Evolutionary conservation across 306 rosid species (phyloP).

Genomic region (Oemleria cerasiformis): DNA sequence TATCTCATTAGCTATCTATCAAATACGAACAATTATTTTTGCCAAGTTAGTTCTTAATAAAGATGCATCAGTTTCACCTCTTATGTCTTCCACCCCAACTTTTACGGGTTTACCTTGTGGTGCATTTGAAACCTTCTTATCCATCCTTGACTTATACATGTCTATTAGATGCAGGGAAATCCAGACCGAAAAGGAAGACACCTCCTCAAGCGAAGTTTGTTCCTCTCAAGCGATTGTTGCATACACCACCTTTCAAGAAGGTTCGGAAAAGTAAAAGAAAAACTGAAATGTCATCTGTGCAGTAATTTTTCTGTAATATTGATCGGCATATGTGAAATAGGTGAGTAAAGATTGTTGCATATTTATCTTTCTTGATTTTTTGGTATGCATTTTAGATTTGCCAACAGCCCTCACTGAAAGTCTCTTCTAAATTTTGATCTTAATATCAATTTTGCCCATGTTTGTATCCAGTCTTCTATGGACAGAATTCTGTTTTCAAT

Average conservation of each 20-base stretch:
- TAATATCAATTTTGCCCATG: background rate
- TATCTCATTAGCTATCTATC: background rate
- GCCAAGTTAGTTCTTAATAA: background rate
- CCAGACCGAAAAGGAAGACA: slow-evolving; percentile 40
- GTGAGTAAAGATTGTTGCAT: slow-evolving; percentile 3
- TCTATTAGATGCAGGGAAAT: slow-evolving; percentile 42
- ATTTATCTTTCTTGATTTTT: background rate
- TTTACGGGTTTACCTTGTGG: too few species aligned
- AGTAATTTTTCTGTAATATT: background rate
- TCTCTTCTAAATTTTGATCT: background rate
- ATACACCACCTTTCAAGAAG: slow-evolving; percentile 51
- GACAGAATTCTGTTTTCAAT: background rate
- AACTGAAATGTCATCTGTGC: background rate
- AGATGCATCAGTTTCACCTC: background rate
- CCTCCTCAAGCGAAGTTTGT: slow-evolving; percentile 19
- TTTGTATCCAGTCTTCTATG: background rate
- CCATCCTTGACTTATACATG: slow-evolving; percentile 13
- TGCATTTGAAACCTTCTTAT: background rate
- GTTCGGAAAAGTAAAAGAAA: slow-evolving; percentile 37
- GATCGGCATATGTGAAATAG: background rate
- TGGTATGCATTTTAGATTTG: background rate
- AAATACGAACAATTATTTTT: background rate
- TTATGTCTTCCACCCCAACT: background rate
- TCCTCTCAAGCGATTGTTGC: slow-evolving; percentile 56
- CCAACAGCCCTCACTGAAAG: background rate